A percentile compares a stretch with the other conserved stretches of the same genome.
Conservation (phyloP, 139 green algal genomes). For the Micractinium conductrix region DNA sequence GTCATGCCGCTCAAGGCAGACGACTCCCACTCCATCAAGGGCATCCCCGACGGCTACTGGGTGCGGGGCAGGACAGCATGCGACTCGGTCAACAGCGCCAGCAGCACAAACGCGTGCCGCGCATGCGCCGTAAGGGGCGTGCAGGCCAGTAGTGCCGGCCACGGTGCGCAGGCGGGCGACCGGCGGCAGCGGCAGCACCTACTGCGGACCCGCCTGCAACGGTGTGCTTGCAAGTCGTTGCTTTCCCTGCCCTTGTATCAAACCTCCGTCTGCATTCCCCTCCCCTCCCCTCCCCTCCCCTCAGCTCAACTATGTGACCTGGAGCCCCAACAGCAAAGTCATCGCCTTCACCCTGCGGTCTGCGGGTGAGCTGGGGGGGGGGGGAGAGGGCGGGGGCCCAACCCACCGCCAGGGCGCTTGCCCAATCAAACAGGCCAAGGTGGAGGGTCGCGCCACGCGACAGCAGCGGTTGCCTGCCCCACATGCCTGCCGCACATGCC, state of each 20-base stretch:
- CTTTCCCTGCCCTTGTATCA: background rate
- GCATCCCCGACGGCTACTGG: constrained; percentile 71
- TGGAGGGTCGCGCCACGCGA: too few species aligned
- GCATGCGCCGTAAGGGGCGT: too few species aligned
- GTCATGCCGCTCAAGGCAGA: constrained; percentile 55
- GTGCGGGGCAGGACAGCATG: background rate
- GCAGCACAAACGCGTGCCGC: background rate
- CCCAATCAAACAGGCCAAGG: too few species aligned
- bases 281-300: constrained; percentile 11
- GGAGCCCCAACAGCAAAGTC: constrained; percentile 75
- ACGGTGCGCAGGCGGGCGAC: too few species aligned
- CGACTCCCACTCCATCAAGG: constrained; percentile 55
- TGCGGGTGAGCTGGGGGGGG: background rate
- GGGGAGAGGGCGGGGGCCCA: too few species aligned
- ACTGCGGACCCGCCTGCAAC: too few species aligned
- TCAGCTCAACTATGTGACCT: constrained; percentile 83
- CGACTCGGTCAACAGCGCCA: too few species aligned
- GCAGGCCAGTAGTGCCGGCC: too few species aligned
- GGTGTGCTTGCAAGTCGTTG: background rate
- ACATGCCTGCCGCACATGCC: background rate
- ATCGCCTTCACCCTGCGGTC: constrained; percentile 84
- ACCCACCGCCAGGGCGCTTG: too few species aligned
- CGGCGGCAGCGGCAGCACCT: too few species aligned
- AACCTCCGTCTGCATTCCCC: background rate
- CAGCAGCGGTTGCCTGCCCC: too few species aligned